Percentiles rank a stretch among this genome's conserved stretches.
Conservation (phyloP, 2,329 filamentous ascomycete genomes). For the Pestalotiopsis fici region DNA sequence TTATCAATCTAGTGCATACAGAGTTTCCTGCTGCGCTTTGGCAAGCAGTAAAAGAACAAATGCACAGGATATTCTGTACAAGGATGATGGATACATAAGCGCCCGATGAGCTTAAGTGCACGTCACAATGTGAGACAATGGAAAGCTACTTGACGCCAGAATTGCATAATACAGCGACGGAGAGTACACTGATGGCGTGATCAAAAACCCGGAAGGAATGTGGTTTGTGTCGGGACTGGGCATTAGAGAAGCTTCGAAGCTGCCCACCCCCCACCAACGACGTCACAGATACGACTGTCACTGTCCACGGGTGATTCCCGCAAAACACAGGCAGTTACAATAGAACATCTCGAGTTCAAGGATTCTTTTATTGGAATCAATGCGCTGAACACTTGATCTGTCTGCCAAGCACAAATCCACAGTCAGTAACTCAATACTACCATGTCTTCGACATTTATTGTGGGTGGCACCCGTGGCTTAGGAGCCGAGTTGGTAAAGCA, state of each 20-base stretch:
- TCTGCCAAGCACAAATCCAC: too few relatives aligned
- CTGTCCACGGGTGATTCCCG: not conserved
- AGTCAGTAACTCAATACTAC: too few relatives aligned
- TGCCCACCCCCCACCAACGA: not conserved
- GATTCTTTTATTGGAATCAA: too few relatives aligned
- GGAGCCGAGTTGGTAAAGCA: constrained; percentile 61
- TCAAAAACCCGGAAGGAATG: not conserved
- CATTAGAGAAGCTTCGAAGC: not conserved
- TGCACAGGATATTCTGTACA: too few relatives aligned
- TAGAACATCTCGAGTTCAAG: not conserved
- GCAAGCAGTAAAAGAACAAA: too few relatives aligned
- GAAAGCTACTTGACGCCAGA: not conserved
- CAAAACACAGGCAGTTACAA: not conserved
- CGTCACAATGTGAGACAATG: too few relatives aligned
- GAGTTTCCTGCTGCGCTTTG: too few relatives aligned
- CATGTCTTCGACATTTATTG: constrained; percentile 57
- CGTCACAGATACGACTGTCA: not conserved
- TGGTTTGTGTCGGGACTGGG: not conserved
- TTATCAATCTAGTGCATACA: too few relatives aligned
- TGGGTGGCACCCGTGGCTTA: constrained; percentile 70
- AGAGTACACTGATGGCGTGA: not conserved
- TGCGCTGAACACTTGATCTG: too few relatives aligned
- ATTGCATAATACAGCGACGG: not conserved
- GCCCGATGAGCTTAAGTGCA: too few relatives aligned
- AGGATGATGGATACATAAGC: too few relatives aligned